Evolutionary conservation across 2,329 filamentous ascomycete genomes (phyloP), one percentile per base, ranked within the genome.

Genomic region (Sarocladiaceae sp.): DNA sequence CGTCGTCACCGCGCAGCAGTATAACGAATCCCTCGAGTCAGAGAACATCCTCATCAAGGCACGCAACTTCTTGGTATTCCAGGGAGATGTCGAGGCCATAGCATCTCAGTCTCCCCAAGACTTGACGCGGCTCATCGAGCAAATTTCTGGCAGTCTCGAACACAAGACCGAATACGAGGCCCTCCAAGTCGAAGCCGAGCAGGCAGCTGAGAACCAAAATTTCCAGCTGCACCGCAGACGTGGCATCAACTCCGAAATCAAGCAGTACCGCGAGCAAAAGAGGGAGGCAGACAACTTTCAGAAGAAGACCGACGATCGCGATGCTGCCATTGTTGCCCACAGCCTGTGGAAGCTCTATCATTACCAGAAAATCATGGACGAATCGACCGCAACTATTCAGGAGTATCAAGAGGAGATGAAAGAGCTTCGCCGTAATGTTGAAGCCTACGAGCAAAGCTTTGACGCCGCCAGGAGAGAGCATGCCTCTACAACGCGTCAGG

Each of bases 31-130:
- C 2, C 79, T 99, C 13, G 94, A 99, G 68, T 77, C 84, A 18
- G 93, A 99, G 68, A 97, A 97, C 63, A 99, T 99, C 59, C 75
- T 99, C 55, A 97, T 99, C 76, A 97, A 96, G 70, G 94, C 94
- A 29, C 84, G 94, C 58, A 99, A 99, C 66, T 99, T 99, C 67
- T 80, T 99, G 4, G 94, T 99, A 31, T 99, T 99, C 67, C 94
- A 99, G 69, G 95, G 94, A 58, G 94, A 99, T 66, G 93, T 99
- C 17, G 94, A 99, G 69, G 89, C 91, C 22, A 97, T 99, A 63
- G 95, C 94, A 2, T 91, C 91, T 7, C 94, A 97, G 66, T 95
- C 91, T 1, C 91, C 94, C 0, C 92, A 91, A 60, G 94, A 97
- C 63, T 80, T 99, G 35, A 99, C 94, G 1, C 83, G 90, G 49